Evolutionary conservation across 768 basidiomycete genomes (phyloP).

Genomic region (Podaxis sp.): DNA sequence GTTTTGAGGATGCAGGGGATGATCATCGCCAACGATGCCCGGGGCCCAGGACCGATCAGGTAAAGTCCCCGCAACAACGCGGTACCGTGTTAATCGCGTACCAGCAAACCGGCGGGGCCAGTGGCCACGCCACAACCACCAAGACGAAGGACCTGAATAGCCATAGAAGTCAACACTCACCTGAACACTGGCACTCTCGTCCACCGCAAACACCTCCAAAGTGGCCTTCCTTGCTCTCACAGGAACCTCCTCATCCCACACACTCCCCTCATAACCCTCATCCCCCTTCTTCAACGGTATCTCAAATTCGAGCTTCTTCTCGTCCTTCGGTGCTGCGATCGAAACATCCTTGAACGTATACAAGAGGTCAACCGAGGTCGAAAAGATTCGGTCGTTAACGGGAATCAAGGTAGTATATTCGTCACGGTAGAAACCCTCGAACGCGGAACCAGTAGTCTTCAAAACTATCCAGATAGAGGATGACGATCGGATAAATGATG

Average conservation of each 20-base stretch:
- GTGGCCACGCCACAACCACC: background rate
- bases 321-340: slow-evolving; percentile 49
- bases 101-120: no score
- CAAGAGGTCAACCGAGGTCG: slow-evolving; percentile 77
- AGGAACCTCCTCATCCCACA: slow-evolving; percentile 59
- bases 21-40: background rate
- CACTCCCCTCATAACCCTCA: slow-evolving; percentile 38
- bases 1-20: background rate
- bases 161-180: slow-evolving; percentile 36
- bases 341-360: slow-evolving; percentile 60
- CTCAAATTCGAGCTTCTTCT: slow-evolving; percentile 48
- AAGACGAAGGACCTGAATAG: background rate
- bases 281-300: slow-evolving; percentile 33
- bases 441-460: slow-evolving; percentile 86
- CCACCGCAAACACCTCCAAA: slow-evolving; percentile 77
- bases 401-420: slow-evolving; percentile 86
- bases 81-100: no score
- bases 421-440: slow-evolving; percentile 77
- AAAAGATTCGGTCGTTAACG: slow-evolving; percentile 88
- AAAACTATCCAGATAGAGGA: slow-evolving; percentile 51
- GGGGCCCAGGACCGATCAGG: no score
- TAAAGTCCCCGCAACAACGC: no score
- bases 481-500: background rate
- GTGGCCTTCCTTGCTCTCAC: slow-evolving; percentile 60
- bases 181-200: slow-evolving; percentile 92